Evolutionary conservation across 768 basidiomycete species (phyloP), one percentile per base, ranked within the genome.

Genomic region (Tephrocybe rancida): DNA sequence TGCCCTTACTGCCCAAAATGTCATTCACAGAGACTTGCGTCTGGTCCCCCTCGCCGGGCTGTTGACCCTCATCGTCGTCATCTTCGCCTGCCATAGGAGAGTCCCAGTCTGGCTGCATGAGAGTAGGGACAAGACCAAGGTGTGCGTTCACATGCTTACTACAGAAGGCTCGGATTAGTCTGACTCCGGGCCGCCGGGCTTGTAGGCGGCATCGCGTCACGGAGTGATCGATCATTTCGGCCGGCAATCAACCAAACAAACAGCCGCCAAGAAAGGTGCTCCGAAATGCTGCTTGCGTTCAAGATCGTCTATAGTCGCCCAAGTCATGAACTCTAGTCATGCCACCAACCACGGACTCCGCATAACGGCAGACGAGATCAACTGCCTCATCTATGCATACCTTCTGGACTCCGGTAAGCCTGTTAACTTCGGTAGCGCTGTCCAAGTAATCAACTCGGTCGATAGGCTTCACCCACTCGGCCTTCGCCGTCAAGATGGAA

Each of bases 331-430:
- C 34, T 45, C 47, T 52, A 45, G 42, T 39, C 42, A 50, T 30
- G 5, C 45, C 41, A 59, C 49, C 48, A 53, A 54, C 18, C 38
- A 58, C 34, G 78, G 80, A 45, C 79, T 88, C 44, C 77, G 79
- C 27, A 87, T 92, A 57, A 83, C 85, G 35, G 87, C 90, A 32
- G 90, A 92, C 59, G 89, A 93, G 66, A 78, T 94, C 55, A 94
- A 94, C 66, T 90, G 87, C 62, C 82, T 93, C 57, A 86, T 94
- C 43, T 85, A 93, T 68, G 80, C 92, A 1, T 94, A 92, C 64
- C 83, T 94, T 58, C 77, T 86, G 59, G 92, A 94, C 61, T 91
- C 90, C 27, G 91, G 91, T 90, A 58, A 44, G 34, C 45, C 18
- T 50, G 2, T 5, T 14, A 24, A 6, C 27, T 22, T n/a, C 44